phyloP scores from a whole-genome alignment of 208 protist species.

The Trypanosoma vivax region DNA sequence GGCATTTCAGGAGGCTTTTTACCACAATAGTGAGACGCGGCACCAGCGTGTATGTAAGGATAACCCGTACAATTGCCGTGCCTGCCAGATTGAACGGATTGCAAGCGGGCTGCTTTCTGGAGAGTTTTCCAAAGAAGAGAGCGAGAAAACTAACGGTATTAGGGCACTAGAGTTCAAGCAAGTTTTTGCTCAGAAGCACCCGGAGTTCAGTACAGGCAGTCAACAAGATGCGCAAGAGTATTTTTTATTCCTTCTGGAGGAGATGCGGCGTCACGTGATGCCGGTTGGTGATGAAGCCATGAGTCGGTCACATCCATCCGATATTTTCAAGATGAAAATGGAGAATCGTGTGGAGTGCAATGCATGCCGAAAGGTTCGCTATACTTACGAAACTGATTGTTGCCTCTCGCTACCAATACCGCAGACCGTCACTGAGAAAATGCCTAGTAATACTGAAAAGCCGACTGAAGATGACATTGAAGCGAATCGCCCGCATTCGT shows the following conservation, averaged over 20 bases:
- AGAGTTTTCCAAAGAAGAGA: constrained; percentile 74
- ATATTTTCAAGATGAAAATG: constrained; percentile 70
- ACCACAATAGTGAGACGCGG: constrained; percentile 23
- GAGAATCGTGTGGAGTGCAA: constrained; percentile 89
- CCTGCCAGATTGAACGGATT: constrained; percentile 90
- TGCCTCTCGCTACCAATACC: constrained; percentile 88
- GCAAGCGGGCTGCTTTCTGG: constrained; percentile 89
- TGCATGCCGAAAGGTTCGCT: constrained; percentile 79
- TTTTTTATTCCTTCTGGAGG: constrained; percentile 88
- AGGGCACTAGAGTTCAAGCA: constrained; percentile 92
- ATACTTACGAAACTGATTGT: constrained; percentile 75
- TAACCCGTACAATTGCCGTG: constrained; percentile 62
- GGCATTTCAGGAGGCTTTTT: constrained; percentile 77
- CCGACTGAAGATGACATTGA: constrained; percentile 52
- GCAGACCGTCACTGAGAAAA: constrained; percentile 43
- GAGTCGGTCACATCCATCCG: constrained; percentile 25
- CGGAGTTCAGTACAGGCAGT: constrained; percentile 92
- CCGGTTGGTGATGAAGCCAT: constrained; percentile 2
- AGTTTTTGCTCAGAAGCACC: constrained; percentile 88
- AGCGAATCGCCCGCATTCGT: constrained; percentile 36
- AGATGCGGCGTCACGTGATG: constrained; percentile 71
- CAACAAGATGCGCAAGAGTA: constrained; percentile 97
- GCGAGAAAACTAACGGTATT: constrained; percentile 67
- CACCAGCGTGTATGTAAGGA: constrained; percentile 46
- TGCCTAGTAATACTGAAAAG: constrained; percentile 8